Percentiles rank a stretch among this genome's conserved stretches.
Conservation (phyloP, 2,329 filamentous ascomycete genomes). For the Graphium sp. region DNA sequence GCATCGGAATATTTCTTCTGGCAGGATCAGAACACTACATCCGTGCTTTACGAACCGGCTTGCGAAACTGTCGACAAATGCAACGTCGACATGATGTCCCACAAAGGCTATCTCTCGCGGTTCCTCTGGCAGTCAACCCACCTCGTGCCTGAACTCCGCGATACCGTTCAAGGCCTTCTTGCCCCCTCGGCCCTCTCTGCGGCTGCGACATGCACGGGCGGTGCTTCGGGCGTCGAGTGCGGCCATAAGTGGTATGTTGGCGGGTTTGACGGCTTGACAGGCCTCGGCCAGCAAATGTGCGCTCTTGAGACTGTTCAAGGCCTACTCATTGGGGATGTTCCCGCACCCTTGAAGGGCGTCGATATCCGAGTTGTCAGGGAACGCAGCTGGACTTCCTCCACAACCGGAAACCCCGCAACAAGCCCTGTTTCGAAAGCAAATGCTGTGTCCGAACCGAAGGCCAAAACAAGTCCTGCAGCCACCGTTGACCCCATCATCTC, state of each 20-base stretch:
- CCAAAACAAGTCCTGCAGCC: too few species aligned
- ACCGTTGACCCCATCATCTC: too few species aligned
- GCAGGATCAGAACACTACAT: constrained; percentile 29
- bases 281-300: constrained; percentile 48
- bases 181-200: constrained; percentile 36
- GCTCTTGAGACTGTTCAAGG: constrained; percentile 48
- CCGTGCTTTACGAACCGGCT: constrained; percentile 49
- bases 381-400: constrained; percentile 9
- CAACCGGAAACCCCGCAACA: too few species aligned
- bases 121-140: constrained; percentile 43
- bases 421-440: too few species aligned
- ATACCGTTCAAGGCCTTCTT: constrained; percentile 29
- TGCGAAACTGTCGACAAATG: constrained; percentile 43
- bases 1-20: constrained; percentile 34
- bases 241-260: constrained; percentile 46
- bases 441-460: too few species aligned
- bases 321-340: constrained; percentile 25
- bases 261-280: constrained; percentile 34
- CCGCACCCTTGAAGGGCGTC: constrained; percentile 26
- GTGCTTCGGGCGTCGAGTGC: constrained; percentile 31
- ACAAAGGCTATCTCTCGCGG: constrained; percentile 51
- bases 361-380: constrained; percentile 27
- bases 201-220: constrained; percentile 37
- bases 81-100: constrained; percentile 46
- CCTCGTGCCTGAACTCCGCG: constrained; percentile 35